phyloP scores from a whole-genome alignment of 352 stramenopile genomes.

The Achlya hypogyna region DNA sequence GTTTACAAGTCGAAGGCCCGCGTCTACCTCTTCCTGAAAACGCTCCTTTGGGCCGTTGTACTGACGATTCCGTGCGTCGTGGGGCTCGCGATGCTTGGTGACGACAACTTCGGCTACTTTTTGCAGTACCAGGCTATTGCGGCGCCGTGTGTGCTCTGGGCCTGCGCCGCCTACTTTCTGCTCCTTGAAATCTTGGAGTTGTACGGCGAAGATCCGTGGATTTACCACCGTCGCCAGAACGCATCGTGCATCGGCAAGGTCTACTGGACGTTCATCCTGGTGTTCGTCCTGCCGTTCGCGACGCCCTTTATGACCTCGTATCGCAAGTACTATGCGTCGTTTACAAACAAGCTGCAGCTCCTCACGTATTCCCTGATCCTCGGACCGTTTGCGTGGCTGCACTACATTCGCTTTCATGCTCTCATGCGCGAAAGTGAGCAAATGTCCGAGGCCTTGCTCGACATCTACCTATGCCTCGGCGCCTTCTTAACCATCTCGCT shows the following conservation, averaged over 20 bases:
- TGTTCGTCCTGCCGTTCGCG: background rate
- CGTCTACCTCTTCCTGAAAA: background rate
- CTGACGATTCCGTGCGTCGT: background rate
- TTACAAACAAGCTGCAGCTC: slow-evolving; percentile 2
- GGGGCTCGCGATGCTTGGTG: background rate
- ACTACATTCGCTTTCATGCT: background rate
- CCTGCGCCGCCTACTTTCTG: slow-evolving; percentile 3
- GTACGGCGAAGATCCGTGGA: background rate
- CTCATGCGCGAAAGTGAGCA: background rate
- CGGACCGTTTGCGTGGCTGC: background rate
- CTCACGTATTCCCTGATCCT: slow-evolving; percentile 8
- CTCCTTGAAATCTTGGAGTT: background rate
- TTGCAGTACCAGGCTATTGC: background rate
- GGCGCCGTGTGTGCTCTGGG: background rate
- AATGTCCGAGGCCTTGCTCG: background rate
- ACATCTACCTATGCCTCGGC: background rate
- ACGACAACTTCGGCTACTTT: background rate
- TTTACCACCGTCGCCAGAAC: background rate
- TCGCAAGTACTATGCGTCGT: background rate
- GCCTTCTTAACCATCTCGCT: background rate
- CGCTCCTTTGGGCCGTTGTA: background rate
- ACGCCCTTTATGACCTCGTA: background rate
- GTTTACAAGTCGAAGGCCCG: slow-evolving; percentile 3
- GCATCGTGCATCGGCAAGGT: background rate
- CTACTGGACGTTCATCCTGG: background rate